phyloP scores from a whole-genome alignment of 768 basidiomycete genomes.

The Podaxis rugospora region DNA sequence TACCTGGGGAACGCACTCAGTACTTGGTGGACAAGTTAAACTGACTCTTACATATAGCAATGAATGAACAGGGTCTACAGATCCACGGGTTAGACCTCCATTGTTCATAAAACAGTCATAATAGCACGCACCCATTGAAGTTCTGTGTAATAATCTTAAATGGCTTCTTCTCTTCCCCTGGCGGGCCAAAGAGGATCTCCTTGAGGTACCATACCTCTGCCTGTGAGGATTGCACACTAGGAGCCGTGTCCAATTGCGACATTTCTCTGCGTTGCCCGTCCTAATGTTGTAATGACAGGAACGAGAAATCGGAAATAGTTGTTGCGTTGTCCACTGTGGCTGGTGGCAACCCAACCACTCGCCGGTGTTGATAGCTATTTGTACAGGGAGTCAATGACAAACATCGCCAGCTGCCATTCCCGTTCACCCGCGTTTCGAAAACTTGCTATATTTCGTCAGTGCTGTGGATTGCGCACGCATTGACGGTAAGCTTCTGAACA shows the following conservation, averaged over 20 bases:
- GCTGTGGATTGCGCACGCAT: neutral
- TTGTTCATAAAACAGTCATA: neutral
- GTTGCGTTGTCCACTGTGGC: neutral
- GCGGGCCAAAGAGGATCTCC: constrained; percentile 46
- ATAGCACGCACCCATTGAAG: constrained; percentile 65
- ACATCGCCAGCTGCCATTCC: neutral
- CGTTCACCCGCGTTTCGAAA: neutral
- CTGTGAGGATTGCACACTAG: constrained; percentile 35
- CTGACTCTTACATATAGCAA: constrained; percentile 69
- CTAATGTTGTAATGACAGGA: neutral
- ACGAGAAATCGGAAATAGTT: neutral
- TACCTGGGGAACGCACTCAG: constrained; percentile 44
- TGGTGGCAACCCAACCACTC: neutral
- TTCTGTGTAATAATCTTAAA: constrained; percentile 78
- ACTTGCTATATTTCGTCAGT: neutral
- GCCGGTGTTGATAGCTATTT: neutral
- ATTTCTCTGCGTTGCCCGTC: neutral
- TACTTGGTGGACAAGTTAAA: neutral
- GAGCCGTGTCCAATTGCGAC: constrained; percentile 11
- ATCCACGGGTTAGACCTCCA: neutral
- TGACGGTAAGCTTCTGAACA: neutral
- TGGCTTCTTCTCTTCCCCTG: constrained; percentile 20
- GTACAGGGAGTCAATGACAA: neutral
- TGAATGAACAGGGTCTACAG: constrained; percentile 82
- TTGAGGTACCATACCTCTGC: constrained; percentile 81